Base-by-base conservation (phyloP, 2,329 filamentous ascomycete genomes). In the Elsinoe perseae region DNA sequence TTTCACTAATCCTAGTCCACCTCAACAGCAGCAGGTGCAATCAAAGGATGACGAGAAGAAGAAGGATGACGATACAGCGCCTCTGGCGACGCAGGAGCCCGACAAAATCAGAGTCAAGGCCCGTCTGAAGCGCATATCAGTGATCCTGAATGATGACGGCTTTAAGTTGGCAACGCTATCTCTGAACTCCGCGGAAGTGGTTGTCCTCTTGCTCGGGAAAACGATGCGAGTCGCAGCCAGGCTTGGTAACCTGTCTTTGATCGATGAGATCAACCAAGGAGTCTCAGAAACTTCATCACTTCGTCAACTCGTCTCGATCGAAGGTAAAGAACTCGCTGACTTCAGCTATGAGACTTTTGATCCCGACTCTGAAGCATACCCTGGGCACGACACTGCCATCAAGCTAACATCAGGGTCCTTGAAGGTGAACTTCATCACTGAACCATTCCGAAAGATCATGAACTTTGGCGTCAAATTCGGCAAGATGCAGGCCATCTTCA, bases 401-500 rank as follows among this genome's bases (percentile, higher is more conserved):
- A 95, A 84, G 66, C 76, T 99, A 9, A 84, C 92, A 32, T 92
- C 93, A 16, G 93, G 93, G 1, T 98, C 93, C 0, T 86, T 98
- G 69, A 97, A 95, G 73, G 79, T 98, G 68, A 97, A 96, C 69
- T 98, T 99, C 69, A 75, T 97, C 3, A 92, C 96, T 60, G 95
- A 98, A 69, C 93, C 93, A 0, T 96, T 97, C 76, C 84, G 93
- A 54, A 97, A 97, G 73, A 97, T 99, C 61, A 89, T 98, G 71
- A 89, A 95, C 63, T 99, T 98, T 70, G 77, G 95, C 42, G 90
- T 99, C 69, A 98, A 98, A 66, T 99, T 99, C 69, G 93, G 95
- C 59, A 95, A 95, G 72, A 99, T 99, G 93, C 93, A 98, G 71
- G 92, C 93, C 20, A 87, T 98, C 54, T 98, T 95, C 76, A 98